A percentile compares a stretch with the other conserved stretches of the same genome.
These are phyloP conservation scores for Flaveria sonorensis DNA, from an alignment of 129 eudicot genomes.

Conservation along the genomic window DNA sequence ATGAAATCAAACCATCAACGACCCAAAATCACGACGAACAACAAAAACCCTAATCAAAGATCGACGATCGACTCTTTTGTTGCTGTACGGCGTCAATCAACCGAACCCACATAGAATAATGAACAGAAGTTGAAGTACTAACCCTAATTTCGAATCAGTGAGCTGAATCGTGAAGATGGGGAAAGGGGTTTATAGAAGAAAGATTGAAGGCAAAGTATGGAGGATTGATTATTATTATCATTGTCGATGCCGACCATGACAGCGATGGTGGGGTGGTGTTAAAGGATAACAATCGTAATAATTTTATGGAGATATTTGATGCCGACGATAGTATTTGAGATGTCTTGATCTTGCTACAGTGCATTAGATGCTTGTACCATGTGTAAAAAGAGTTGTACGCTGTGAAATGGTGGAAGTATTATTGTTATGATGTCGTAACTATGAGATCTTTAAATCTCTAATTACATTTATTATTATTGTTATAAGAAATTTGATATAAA, in stretches of 20 bases:
- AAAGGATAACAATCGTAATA: constrained; percentile 27
- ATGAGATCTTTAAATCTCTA: neutral
- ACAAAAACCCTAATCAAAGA: constrained; percentile 21
- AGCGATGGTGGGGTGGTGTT: constrained; percentile 35
- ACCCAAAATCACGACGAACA: constrained; percentile 1
- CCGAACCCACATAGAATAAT: constrained; percentile 11
- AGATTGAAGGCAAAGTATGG: constrained; percentile 22
- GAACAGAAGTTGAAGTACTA: constrained; percentile 1
- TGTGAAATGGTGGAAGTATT: neutral
- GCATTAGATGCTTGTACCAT: constrained; percentile 7
- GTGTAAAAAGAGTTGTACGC: neutral
- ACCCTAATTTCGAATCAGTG: constrained; percentile 11
- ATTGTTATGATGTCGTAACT: neutral
- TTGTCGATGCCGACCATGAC: constrained; percentile 29
- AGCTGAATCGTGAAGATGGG: constrained; percentile 20
- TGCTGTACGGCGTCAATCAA: constrained; percentile 14
- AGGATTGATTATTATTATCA: constrained; percentile 30
- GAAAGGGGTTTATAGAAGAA: constrained; percentile 35
- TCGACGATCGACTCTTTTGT: constrained; percentile 20
- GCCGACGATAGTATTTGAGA: constrained; percentile 28
- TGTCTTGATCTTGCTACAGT: constrained; percentile 22
- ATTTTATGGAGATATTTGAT: constrained; percentile 12
- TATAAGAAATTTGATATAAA: neutral
- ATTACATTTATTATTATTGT: neutral
- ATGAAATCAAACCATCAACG: constrained; percentile 5